Evolutionary conservation across 768 basidiomycete genomes (phyloP).

Genomic region (Lentinula aciculospora): DNA sequence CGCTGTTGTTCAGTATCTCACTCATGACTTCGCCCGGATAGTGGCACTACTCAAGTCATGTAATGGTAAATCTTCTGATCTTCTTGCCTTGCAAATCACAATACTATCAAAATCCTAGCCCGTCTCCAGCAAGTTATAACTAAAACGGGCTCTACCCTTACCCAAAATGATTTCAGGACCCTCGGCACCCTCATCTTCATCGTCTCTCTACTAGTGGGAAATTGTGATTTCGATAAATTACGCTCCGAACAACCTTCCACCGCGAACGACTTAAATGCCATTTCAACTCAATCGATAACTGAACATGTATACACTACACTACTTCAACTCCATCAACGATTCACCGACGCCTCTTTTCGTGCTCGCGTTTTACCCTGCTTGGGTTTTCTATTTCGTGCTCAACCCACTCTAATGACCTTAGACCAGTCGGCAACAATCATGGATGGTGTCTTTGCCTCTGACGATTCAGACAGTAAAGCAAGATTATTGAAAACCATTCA

Average conservation of each 20-base stretch:
- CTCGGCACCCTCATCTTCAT: slow-evolving; percentile 78
- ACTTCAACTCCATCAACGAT: slow-evolving; percentile 66
- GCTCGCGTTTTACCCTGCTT: slow-evolving; percentile 81
- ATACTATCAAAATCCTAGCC: slow-evolving; percentile 2
- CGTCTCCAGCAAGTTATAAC: slow-evolving; percentile 57
- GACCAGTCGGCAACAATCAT: slow-evolving; percentile 77
- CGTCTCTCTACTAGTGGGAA: slow-evolving; percentile 77
- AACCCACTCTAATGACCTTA: slow-evolving; percentile 86
- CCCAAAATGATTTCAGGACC: slow-evolving; percentile 44
- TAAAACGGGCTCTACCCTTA: slow-evolving; percentile 36
- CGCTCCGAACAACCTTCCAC: slow-evolving; percentile 55
- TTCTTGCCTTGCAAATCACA: neutral
- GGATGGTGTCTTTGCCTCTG: slow-evolving; percentile 80
- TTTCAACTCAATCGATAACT: slow-evolving; percentile 51
- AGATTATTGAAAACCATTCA: slow-evolving; percentile 84
- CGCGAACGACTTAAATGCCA: neutral
- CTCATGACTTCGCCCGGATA: slow-evolving; percentile 77
- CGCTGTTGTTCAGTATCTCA: slow-evolving; percentile 75
- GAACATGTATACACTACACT: slow-evolving; percentile 78
- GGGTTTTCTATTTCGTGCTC: slow-evolving; percentile 88
- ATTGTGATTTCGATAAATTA: slow-evolving; percentile 82
- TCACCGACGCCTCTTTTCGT: slow-evolving; percentile 50
- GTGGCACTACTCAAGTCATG: slow-evolving; percentile 82
- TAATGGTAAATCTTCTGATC: slow-evolving; percentile 44
- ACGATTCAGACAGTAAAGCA: slow-evolving; percentile 66